A percentile compares a stretch with the other conserved stretches of the same genome.
phyloP scores from a whole-genome alignment of 2,329 filamentous ascomycete genomes.

The Xylaria sp. region DNA sequence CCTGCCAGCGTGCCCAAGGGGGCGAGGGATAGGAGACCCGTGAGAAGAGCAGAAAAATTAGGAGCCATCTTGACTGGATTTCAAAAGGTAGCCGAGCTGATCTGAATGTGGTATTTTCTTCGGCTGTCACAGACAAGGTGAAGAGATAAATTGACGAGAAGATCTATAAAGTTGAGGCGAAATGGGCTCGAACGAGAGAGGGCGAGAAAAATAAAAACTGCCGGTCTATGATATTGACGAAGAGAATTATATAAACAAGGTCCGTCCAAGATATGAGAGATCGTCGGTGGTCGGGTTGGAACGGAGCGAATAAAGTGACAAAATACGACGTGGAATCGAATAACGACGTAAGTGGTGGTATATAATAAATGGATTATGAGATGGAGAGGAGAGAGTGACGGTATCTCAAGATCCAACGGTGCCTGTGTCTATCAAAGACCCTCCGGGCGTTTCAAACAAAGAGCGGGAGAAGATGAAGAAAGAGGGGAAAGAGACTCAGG shows the following conservation, averaged over 20 bases:
- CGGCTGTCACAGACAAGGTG: constrained; percentile 44
- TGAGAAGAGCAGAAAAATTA: constrained; percentile 44
- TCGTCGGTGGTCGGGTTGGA: constrained; percentile 13
- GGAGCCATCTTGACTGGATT: constrained; percentile 45
- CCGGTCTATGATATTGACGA: constrained; percentile 27
- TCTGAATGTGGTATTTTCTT: constrained; percentile 18
- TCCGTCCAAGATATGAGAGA: constrained; percentile 22
- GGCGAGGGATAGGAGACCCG: constrained; percentile 45
- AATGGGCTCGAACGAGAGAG: constrained; percentile 2
- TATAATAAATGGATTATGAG: constrained; percentile 11
- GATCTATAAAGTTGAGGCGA: constrained; percentile 18
- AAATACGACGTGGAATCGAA: constrained; percentile 25
- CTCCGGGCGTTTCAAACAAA: constrained; percentile 31
- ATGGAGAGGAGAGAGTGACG: constrained; percentile 16
- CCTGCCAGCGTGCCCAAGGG: constrained; percentile 42
- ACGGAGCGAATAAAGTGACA: constrained; percentile 14
- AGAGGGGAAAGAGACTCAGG: constrained; percentile 14
- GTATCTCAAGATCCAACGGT: constrained; percentile 26
- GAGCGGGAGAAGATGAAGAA: constrained; percentile 34
- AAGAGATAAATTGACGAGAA: constrained; percentile 23
- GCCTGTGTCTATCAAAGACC: constrained; percentile 37
- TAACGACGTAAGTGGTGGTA: constrained; percentile 5
- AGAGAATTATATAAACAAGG: constrained; percentile 25
- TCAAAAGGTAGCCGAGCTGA: constrained; percentile 10
- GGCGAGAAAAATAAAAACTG: not conserved